Evolutionary conservation across 257 asterid species (phyloP), one percentile per base, ranked within the genome.

Genomic region (Nicotiana benthamiana): DNA sequence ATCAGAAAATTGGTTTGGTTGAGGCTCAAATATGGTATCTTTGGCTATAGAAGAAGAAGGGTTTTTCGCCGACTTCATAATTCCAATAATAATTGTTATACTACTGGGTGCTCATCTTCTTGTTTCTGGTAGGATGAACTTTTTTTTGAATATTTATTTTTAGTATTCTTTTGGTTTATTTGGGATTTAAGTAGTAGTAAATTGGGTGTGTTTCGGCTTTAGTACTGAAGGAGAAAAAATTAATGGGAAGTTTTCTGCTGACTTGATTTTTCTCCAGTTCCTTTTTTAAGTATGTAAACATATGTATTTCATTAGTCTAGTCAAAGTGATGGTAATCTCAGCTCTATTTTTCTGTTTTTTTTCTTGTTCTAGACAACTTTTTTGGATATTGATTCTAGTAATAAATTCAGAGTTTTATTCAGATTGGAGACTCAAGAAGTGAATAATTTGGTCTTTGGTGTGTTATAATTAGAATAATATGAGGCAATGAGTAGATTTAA

Each of bases 21-120:
- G 12, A 90, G 88, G 86, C 87, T 94, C 76, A 88, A 82, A 77
- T 75, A 83, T 68, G 93, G 98, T 10, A 51, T 93, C 78, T 87
- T 88, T 80, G 77, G 74, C 0, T 75, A 83, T 70, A 82, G 94
- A 62, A 84, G 90, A 57, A 82, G 89, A 64, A 87, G 85, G 74
- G 68, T 82, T 26, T 87, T 87, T 40, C 82, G 86, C 48, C 89
- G 87, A 12, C 84, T 89, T 48, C 84, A 82, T 3, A 75, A 20
- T 77, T 68, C 61, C 27, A 57, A 13, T 36, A 60, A 15, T 26
- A 43, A 36, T 62, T 34, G 12, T 80, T 20, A 53, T 40, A 65
- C 66, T 4, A 11, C 26, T 52, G 56, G 53, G 1, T 48, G 77
- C 57, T 80, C 86, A 62, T 89, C 89, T 52, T 83, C 84, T 83